Conservation (phyloP, 495 filamentous ascomycete species). For the Bombardia bombarda region DNA sequence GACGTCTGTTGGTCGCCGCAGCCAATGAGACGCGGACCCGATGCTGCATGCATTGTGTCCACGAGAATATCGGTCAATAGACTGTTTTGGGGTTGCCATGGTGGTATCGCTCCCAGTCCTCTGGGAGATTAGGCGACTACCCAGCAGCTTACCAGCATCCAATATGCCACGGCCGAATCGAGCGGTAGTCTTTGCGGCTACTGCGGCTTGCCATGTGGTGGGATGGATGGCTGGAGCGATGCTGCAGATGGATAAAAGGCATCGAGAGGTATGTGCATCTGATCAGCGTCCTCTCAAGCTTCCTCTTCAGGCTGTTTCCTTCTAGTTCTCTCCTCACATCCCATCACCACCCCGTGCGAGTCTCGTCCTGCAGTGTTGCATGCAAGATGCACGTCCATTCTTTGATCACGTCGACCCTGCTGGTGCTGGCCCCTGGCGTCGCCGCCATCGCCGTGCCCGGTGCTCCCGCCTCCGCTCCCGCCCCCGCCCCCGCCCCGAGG, state of each 20-base stretch:
- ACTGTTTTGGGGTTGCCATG: not conserved
- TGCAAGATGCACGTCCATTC: not conserved
- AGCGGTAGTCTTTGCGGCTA: too few species aligned
- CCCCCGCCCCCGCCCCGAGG: not conserved
- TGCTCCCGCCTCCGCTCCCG: not conserved
- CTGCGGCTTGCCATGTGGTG: too few species aligned
- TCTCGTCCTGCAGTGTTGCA: not conserved
- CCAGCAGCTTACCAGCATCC: too few species aligned
- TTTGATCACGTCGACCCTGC: not conserved
- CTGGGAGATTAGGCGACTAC: not conserved
- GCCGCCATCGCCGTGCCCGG: not conserved
- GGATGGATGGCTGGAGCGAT: not conserved
- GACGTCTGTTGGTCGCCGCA: not conserved
- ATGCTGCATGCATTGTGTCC: not conserved
- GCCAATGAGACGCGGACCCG: not conserved
- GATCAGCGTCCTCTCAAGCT: too few species aligned
- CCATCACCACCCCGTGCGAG: not conserved
- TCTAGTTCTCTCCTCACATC: too few species aligned
- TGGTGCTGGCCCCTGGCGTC: not conserved
- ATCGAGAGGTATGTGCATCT: too few species aligned
- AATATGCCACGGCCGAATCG: too few species aligned
- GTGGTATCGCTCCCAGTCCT: constrained; percentile 1
- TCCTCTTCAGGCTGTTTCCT: not conserved
- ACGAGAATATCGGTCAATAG: not conserved
- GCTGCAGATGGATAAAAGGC: too few species aligned